These are phyloP conservation scores for Cytospora piceicola DNA, from an alignment of 2,329 filamentous ascomycete species.

Conservation along the genomic window DNA sequence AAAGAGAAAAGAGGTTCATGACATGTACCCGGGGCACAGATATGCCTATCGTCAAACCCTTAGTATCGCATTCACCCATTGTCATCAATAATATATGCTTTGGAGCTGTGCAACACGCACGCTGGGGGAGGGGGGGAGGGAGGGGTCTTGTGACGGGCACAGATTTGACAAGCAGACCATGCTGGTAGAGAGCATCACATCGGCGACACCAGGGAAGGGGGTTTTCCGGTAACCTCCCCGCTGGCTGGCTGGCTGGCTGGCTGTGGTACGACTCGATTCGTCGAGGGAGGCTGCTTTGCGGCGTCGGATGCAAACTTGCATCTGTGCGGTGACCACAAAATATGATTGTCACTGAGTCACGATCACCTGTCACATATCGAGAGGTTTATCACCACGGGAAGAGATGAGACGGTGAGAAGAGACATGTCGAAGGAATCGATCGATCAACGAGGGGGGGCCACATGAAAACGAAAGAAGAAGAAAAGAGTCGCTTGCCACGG, in stretches of 20 bases:
- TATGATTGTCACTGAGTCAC: not conserved
- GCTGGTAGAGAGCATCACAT: conserved; percentile 20
- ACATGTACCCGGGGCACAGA: conserved; percentile 6
- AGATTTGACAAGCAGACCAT: conserved; percentile 4
- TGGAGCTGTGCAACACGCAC: conserved; percentile 11
- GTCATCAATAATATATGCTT: conserved; percentile 13
- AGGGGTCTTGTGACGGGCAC: not conserved
- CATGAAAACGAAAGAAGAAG: not conserved
- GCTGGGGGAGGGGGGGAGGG: no score
- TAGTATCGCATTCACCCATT: not conserved
- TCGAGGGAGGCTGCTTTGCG: not conserved
- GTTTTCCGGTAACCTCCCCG: not conserved
- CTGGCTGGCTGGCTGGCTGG: not conserved
- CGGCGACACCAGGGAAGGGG: conserved; percentile 7
- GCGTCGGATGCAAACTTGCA: not conserved
- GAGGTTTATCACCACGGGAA: not conserved
- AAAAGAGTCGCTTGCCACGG: not conserved
- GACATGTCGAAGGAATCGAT: not conserved
- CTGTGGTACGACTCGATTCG: not conserved
- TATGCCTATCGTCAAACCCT: conserved; percentile 7
- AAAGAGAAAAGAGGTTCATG: not conserved
- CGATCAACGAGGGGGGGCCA: not conserved
- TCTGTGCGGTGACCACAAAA: not conserved
- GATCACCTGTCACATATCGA: not conserved
- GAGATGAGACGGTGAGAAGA: not conserved